Conservation (phyloP, 495 filamentous ascomycete species). For the Cudoniella acicularis region DNA sequence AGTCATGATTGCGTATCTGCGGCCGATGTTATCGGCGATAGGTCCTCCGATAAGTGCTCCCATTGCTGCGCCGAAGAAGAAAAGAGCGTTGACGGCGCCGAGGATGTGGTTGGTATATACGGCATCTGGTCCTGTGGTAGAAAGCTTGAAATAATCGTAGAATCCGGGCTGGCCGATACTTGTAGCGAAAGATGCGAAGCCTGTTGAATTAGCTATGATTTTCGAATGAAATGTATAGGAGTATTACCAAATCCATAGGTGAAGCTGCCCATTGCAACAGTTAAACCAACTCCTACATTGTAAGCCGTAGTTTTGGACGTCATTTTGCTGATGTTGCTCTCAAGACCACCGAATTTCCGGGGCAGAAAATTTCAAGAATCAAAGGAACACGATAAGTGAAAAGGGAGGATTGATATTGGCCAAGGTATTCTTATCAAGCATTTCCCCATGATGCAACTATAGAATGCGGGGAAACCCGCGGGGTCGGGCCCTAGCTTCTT, state of each 20-base stretch:
- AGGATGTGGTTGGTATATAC: constrained; percentile 42
- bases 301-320: neutral
- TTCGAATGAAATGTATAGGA: too few relatives aligned
- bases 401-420: neutral
- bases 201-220: too few relatives aligned
- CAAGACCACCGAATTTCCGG: neutral
- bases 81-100: constrained; percentile 46
- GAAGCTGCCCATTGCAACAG: neutral
- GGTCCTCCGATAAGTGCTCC: constrained; percentile 41
- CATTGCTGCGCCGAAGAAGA: constrained; percentile 42
- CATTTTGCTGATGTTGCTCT: neutral
- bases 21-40: constrained; percentile 40
- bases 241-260: neutral
- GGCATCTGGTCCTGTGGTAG: constrained; percentile 38
- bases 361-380: neutral
- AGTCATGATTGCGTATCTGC: constrained; percentile 42
- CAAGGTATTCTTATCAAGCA: neutral
- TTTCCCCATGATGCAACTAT: too few relatives aligned
- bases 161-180: constrained; percentile 49
- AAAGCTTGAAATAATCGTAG: constrained; percentile 43
- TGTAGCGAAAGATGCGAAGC: constrained; percentile 30
- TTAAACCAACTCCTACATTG: neutral
- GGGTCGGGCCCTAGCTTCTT: too few relatives aligned
- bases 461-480: too few relatives aligned
- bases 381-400: neutral